These are phyloP conservation scores for Plasmodium billcollinsi DNA, from an alignment of 169 alveolate genomes.

Conservation along the genomic window DNA sequence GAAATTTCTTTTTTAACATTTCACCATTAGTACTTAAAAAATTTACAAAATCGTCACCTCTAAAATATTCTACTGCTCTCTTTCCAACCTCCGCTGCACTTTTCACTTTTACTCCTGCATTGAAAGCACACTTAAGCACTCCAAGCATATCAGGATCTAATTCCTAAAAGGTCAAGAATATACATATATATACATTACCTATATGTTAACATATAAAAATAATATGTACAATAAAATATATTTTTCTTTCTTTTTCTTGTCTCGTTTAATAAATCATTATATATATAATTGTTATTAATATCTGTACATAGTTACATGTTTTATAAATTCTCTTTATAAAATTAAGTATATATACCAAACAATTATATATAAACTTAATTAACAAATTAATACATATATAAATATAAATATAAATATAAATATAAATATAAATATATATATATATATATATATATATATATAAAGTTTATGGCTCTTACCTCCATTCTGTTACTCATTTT, in stretches of 20 bases:
- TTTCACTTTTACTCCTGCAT: slow-evolving; percentile 79
- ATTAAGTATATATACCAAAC: too few relatives aligned
- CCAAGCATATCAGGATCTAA: slow-evolving; percentile 63
- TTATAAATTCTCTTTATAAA: too few relatives aligned
- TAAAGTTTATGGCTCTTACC: slow-evolving; percentile 14
- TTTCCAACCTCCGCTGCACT: slow-evolving; percentile 88
- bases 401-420: too few relatives aligned
- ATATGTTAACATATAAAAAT: background rate
- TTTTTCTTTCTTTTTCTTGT: background rate
- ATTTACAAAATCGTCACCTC: slow-evolving; percentile 88
- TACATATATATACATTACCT: background rate
- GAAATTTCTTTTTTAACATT: slow-evolving; percentile 79
- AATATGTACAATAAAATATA: background rate
- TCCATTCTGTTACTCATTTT: slow-evolving; percentile 37
- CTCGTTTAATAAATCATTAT: background rate
- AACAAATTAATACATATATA: too few relatives aligned
- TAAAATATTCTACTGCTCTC: slow-evolving; percentile 89
- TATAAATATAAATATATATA: too few relatives aligned
- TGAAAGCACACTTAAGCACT: slow-evolving; percentile 55
- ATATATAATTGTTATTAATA: background rate
- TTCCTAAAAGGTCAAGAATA: slow-evolving; percentile 16
- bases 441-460: too few relatives aligned
- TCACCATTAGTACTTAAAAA: slow-evolving; percentile 83
- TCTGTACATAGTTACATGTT: too few relatives aligned
- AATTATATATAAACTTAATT: too few relatives aligned